A percentile compares a stretch with the other conserved stretches of the same genome.
Evolutionary conservation across 2,329 filamentous ascomycete genomes (phyloP).

Genomic region (Orbilia ellipsospora): DNA sequence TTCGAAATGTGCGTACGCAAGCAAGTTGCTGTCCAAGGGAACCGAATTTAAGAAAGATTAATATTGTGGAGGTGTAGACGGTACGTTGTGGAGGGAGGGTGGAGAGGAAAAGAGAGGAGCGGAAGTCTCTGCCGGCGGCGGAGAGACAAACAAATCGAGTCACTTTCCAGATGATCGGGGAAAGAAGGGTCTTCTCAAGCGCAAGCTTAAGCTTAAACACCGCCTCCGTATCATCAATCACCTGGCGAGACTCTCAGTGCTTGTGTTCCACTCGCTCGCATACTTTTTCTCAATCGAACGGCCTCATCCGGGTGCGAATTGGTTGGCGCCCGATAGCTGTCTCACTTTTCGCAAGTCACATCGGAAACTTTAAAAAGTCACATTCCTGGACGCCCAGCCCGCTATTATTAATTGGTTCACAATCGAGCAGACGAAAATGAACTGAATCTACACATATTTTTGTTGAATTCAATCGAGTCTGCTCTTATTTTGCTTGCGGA

Average conservation of each 20-base stretch:
- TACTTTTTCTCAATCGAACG: constrained; percentile 40
- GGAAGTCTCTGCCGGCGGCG: constrained; percentile 24
- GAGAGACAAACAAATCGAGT: constrained; percentile 5
- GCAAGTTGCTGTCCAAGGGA: constrained; percentile 6
- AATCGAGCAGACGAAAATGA: too few species aligned
- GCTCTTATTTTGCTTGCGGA: constrained; percentile 1
- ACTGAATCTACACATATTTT: too few species aligned
- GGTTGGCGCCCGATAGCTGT: background rate
- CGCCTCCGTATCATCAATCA: background rate
- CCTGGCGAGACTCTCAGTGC: too few species aligned
- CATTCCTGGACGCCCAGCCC: too few species aligned
- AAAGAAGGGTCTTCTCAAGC: constrained; percentile 19
- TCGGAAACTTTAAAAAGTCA: background rate
- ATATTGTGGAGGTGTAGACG: constrained; percentile 15
- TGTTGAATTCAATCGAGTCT: too few species aligned
- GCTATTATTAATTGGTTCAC: too few species aligned
- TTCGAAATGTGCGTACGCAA: background rate
- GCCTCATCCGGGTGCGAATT: constrained; percentile 27
- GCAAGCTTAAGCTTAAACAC: constrained; percentile 35
- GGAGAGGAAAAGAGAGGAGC: constrained; percentile 18
- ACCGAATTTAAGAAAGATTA: too few species aligned
- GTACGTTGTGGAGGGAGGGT: background rate
- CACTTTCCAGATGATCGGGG: constrained; percentile 10
- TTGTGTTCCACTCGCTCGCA: background rate
- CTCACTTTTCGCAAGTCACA: constrained; percentile 9